Evolutionary conservation across 129 eudicot species (phyloP), one percentile per base, ranked within the genome.

Genomic region (Scalesia atractyloides): DNA sequence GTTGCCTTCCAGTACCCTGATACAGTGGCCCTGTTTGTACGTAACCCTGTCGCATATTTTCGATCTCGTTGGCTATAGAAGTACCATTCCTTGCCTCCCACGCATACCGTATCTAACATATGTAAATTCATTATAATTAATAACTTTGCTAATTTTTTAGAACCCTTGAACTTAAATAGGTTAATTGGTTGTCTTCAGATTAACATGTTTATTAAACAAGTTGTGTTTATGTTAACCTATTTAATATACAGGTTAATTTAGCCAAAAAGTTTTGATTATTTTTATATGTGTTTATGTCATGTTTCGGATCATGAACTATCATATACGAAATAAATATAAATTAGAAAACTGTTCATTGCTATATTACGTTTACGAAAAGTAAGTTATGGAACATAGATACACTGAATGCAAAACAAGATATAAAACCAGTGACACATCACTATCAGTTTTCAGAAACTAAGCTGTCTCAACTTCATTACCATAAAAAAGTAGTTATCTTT

Each of bases 1-100:
- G 98, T 93, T 63, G 98, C 98, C 74, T 93, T 93, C 98, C 98
- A 93, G 61, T 89, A 93, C 7, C 98, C 98, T 0, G 96, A 78
- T 1, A 72, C 74, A 15, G 98, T 93, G 4, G 98, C 98, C 78
- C 98, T 82, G 24, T 93, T 93, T 53, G 98, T 93, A 67, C 98
- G 73, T 6, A 80, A 79, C 5, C 97, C 98, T 0, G 98, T 93
- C 11, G 98, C 95, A 51, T 93, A 93, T 79, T 93, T 93, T 67
- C 89, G 72, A 76, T 90, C 98, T 13, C 91, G 77, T 18, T 84
- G 95, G 89, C 87, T 93, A 74, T 89, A 93, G 36, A 93, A 93
- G 81, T 89, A 93, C 96, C 96, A 93, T 51, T 93, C 98, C 65
- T 87, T 89, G 57, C 86, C 84, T 69, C 98, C 98, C 69, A 93